Evolutionary conservation across 2,329 filamentous ascomycete species (phyloP).

Genomic region (Tolypocladium ovalisporum): DNA sequence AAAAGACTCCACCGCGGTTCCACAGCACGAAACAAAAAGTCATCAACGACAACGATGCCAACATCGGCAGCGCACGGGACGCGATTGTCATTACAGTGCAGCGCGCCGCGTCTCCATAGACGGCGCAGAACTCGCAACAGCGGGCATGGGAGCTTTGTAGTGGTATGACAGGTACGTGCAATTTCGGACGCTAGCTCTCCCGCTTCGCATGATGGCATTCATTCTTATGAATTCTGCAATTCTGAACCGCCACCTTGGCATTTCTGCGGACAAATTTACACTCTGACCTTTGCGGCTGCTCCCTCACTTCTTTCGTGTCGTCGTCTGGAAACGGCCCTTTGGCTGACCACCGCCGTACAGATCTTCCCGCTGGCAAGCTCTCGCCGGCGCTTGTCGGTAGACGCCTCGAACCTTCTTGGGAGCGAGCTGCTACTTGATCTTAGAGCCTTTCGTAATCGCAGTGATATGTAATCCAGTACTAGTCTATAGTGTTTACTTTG

Average conservation of each 20-base stretch:
- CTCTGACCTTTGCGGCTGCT: neutral
- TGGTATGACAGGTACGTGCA: neutral
- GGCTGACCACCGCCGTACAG: neutral
- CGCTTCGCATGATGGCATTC: conserved; percentile 22
- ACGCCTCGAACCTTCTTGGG: neutral
- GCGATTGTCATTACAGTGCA: neutral
- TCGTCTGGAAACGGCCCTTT: neutral
- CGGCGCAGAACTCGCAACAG: neutral
- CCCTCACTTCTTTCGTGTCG: neutral
- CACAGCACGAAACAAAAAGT: neutral
- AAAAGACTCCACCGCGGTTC: neutral
- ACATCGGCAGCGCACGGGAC: neutral
- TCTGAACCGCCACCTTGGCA: conserved; percentile 23
- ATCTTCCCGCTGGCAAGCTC: neutral
- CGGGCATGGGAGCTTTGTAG: neutral
- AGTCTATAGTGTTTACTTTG: neutral
- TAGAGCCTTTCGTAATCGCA: neutral
- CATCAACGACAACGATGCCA: neutral
- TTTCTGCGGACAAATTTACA: conserved; percentile 19
- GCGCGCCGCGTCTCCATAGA: neutral
- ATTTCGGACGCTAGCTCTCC: neutral
- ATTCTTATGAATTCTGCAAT: conserved; percentile 39
- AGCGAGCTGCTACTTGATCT: no score
- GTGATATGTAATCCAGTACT: neutral
- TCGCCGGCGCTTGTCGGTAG: neutral